Conservation (phyloP, 495 filamentous ascomycete species). For the Viridothelium virens region DNA sequence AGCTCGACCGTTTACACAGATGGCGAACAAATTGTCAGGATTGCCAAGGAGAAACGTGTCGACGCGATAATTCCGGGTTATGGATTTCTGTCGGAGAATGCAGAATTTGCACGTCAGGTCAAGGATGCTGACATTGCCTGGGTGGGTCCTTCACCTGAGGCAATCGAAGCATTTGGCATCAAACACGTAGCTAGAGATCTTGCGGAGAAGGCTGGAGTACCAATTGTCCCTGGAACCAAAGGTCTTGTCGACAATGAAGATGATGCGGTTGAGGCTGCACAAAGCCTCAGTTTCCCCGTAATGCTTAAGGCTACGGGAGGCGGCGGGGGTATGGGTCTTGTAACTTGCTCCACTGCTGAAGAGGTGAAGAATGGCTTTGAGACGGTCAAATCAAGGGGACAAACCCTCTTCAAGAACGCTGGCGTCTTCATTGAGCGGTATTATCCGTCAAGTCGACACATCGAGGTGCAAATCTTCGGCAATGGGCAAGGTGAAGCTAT, state of each 20-base stretch:
- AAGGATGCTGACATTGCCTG: slow-evolving; percentile 45
- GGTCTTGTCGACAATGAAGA: slow-evolving; percentile 43
- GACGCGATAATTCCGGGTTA: slow-evolving; percentile 52
- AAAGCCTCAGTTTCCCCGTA: slow-evolving; percentile 46
- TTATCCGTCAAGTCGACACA: slow-evolving; percentile 38
- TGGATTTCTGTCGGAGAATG: slow-evolving; percentile 54
- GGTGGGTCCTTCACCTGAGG: slow-evolving; percentile 46
- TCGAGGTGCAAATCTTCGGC: slow-evolving; percentile 52
- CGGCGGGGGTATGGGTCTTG: slow-evolving; percentile 52
- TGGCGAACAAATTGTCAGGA: slow-evolving; percentile 43
- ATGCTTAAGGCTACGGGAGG: slow-evolving; percentile 54
- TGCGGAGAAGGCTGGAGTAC: slow-evolving; percentile 45
- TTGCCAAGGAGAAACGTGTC: slow-evolving; percentile 38
- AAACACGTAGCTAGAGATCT: slow-evolving; percentile 51
- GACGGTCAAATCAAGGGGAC: slow-evolving; percentile 27
- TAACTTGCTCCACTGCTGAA: slow-evolving; percentile 25
- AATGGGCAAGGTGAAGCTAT: slow-evolving; percentile 45
- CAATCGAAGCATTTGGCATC: slow-evolving; percentile 49
- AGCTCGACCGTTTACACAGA: slow-evolving; percentile 44
- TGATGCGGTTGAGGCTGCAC: slow-evolving; percentile 39
- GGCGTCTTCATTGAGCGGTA: slow-evolving; percentile 29
- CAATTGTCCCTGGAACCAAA: slow-evolving; percentile 47
- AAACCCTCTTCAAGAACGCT: slow-evolving; percentile 32
- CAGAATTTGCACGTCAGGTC: slow-evolving; percentile 45
- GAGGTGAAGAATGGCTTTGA: slow-evolving; percentile 30